Percentiles rank a stretch among this genome's conserved stretches.
phyloP scores from a whole-genome alignment of 163 green algal genomes.

The Volvox carteri region DNA sequence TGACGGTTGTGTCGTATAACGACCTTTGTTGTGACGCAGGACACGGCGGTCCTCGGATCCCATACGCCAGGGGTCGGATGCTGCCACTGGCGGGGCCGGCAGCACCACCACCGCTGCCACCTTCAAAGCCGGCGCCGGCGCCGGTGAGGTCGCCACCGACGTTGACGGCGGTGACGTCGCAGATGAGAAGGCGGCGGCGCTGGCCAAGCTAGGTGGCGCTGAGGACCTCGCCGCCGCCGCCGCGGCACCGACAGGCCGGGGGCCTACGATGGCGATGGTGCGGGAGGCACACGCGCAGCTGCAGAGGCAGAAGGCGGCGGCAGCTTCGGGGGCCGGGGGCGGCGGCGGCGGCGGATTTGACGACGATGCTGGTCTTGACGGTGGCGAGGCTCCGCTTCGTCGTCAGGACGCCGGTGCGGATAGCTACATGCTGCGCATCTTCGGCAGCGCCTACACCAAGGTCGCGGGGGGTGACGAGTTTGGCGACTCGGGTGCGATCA shows the following conservation, averaged over 20 bases:
- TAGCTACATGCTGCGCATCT: constrained; percentile 57
- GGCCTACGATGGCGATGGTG: constrained; percentile 50
- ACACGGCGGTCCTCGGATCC: neutral
- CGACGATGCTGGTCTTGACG: neutral
- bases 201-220: neutral
- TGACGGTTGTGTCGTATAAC: too few species aligned
- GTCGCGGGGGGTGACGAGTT: constrained; percentile 18
- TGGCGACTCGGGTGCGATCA: neutral
- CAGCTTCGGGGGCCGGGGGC: neutral
- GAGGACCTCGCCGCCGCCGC: neutral
- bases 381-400: constrained; percentile 10
- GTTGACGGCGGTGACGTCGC: neutral
- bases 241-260: neutral
- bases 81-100: too few species aligned
- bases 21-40: too few species aligned
- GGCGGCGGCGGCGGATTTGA: neutral
- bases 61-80: neutral
- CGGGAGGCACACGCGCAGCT: constrained; percentile 35
- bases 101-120: neutral
- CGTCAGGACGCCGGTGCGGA: constrained; percentile 50
- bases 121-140: neutral
- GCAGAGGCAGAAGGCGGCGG: constrained; percentile 13
- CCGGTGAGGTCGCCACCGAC: neutral
- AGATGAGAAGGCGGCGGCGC: neutral
- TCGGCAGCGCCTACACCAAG: constrained; percentile 55